These are phyloP conservation scores for Sporothrix globosa DNA, from an alignment of 2,329 filamentous ascomycete genomes.

Conservation along the genomic window DNA sequence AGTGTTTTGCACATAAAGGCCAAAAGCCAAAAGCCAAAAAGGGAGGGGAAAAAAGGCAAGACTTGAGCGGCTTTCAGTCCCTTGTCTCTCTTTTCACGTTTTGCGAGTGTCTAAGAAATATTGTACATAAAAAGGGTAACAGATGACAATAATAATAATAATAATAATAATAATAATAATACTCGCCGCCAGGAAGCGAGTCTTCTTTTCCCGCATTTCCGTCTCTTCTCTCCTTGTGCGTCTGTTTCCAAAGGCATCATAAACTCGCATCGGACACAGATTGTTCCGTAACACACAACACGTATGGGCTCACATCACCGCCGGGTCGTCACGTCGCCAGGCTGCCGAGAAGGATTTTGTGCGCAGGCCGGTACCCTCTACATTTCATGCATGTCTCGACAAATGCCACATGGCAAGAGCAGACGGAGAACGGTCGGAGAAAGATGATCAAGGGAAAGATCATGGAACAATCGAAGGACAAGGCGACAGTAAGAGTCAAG, in stretches of 20 bases:
- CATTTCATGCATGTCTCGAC: conserved; percentile 18
- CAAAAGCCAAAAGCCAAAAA: too few species aligned
- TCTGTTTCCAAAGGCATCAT: conserved; percentile 18
- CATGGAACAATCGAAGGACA: neutral
- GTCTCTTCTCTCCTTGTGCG: neutral
- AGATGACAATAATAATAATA: neutral
- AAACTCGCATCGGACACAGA: neutral
- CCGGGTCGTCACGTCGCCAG: conserved; percentile 2
- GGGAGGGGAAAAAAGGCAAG: conserved; percentile 4
- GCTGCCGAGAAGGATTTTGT: conserved; percentile 20
- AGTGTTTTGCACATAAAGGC: too few species aligned
- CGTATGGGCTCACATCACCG: neutral
- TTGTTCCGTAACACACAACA: too few species aligned
- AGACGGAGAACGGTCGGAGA: neutral
- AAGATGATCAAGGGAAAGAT: neutral
- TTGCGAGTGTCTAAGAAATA: neutral
- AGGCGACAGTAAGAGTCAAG: conserved; percentile 1
- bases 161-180: neutral
- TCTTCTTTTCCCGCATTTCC: neutral
- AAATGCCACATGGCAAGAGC: conserved; percentile 20
- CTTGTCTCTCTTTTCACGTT: conserved; percentile 9
- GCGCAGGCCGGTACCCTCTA: neutral
- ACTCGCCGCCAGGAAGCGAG: conserved; percentile 2
- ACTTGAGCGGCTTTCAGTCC: conserved; percentile 17
- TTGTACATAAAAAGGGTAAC: neutral